These are phyloP conservation scores for Echinochloa phyllopogon DNA, from an alignment of 176 grass and related monocot genomes.

Conservation along the genomic window DNA sequence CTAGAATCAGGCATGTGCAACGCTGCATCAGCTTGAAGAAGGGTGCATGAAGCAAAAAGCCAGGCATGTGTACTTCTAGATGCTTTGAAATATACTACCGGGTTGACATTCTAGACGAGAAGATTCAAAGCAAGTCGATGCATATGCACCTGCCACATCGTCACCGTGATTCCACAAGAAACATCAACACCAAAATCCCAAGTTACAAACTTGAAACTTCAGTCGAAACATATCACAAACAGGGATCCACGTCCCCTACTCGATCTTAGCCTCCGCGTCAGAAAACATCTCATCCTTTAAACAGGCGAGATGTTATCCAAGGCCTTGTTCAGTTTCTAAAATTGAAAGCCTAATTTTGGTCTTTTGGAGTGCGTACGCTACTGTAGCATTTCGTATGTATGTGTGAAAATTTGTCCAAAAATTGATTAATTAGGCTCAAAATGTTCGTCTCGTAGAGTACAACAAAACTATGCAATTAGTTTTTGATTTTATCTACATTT, in stretches of 20 bases:
- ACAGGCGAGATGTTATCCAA: not conserved
- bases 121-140: constrained; percentile 6
- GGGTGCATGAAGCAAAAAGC: constrained; percentile 19
- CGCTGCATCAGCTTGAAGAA: not conserved
- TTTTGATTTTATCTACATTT: too few species aligned
- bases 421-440: too few species aligned
- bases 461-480: too few species aligned
- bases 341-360: too few species aligned
- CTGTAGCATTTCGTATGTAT: too few species aligned
- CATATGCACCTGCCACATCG: constrained; percentile 2
- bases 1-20: constrained; percentile 31
- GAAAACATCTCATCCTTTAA: not conserved
- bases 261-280: not conserved
- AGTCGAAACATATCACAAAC: not conserved
- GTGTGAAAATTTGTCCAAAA: too few species aligned
- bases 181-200: not conserved
- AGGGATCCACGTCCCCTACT: not conserved
- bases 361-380: too few species aligned
- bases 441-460: too few species aligned
- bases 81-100: constrained; percentile 4
- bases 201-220: not conserved
- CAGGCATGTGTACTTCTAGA: constrained; percentile 44
- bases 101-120: constrained; percentile 27
- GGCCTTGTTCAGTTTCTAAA: too few species aligned
- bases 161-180: not conserved